These are phyloP conservation scores for Fusarium sp. DNA, from an alignment of 2,329 filamentous ascomycete species.

Conservation along the genomic window DNA sequence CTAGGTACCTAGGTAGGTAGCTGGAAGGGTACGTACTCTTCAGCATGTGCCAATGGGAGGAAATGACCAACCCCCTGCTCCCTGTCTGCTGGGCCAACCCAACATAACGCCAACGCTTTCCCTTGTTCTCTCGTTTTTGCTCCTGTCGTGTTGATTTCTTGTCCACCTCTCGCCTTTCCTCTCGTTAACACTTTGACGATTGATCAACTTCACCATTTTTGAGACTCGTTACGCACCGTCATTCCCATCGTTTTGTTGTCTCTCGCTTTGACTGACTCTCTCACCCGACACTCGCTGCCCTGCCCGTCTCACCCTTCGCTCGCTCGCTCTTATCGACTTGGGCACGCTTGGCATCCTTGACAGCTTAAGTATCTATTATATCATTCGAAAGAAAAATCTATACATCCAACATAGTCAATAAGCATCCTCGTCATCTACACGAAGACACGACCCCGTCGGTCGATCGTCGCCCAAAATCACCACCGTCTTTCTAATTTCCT, in stretches of 20 bases:
- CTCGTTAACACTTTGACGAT: constrained; percentile 21
- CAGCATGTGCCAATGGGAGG: constrained; percentile 12
- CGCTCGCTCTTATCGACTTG: constrained; percentile 17
- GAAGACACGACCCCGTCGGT: background rate
- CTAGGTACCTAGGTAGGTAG: too few relatives aligned
- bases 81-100: constrained; percentile 37
- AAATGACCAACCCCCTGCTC: constrained; percentile 26
- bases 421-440: constrained; percentile 5
- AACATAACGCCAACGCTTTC: constrained; percentile 39
- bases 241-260: constrained; percentile 23
- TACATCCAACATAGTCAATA: constrained; percentile 12
- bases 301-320: constrained; percentile 8
- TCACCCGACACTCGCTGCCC: constrained; percentile 32
- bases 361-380: background rate
- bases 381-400: background rate
- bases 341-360: constrained; percentile 20
- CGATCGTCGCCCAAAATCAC: background rate
- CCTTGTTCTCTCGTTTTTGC: constrained; percentile 34
- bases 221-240: constrained; percentile 16
- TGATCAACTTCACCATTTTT: constrained; percentile 16
- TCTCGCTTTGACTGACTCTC: constrained; percentile 32
- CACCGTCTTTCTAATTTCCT: background rate
- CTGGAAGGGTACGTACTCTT: constrained; percentile 21
- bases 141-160: constrained; percentile 25
- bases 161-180: constrained; percentile 28